phyloP scores from a whole-genome alignment of 495 filamentous ascomycete genomes.

The Aspergillus asperescens region DNA sequence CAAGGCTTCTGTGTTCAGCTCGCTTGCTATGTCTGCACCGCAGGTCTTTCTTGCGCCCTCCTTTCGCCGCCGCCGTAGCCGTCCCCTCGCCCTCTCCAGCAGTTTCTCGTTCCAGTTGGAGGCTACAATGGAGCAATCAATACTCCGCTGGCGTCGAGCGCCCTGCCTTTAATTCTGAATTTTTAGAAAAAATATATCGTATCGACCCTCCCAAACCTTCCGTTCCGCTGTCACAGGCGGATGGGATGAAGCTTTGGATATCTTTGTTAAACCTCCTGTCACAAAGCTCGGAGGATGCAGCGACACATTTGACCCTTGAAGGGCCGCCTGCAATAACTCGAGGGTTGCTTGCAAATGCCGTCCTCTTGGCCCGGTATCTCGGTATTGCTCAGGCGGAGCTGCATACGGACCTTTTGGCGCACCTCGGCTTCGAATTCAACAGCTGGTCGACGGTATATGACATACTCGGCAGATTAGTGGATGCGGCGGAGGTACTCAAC shows the following conservation, averaged over 20 bases:
- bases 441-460: slow-evolving; percentile 42
- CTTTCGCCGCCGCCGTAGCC: neutral
- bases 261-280: slow-evolving; percentile 41
- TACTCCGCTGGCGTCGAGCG: slow-evolving; percentile 13
- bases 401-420: slow-evolving; percentile 33
- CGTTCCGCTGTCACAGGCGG: slow-evolving; percentile 8
- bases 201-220: slow-evolving; percentile 11
- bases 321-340: slow-evolving; percentile 13
- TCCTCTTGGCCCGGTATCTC: slow-evolving; percentile 25
- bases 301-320: slow-evolving; percentile 1
- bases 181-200: slow-evolving; percentile 1
- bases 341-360: slow-evolving; percentile 16
- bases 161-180: slow-evolving; percentile 7
- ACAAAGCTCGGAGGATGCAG: slow-evolving; percentile 10
- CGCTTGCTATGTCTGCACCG: slow-evolving; percentile 34
- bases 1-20: slow-evolving; percentile 36
- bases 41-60: slow-evolving; percentile 18
- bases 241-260: slow-evolving; percentile 36
- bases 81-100: slow-evolving; percentile 4
- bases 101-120: neutral
- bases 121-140: slow-evolving; percentile 23
- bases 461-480: slow-evolving; percentile 37
- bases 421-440: slow-evolving; percentile 40
- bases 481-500: slow-evolving; percentile 24
- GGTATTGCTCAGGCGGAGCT: slow-evolving; percentile 22